These are phyloP conservation scores for Trichopus zeylanicus DNA, from an alignment of 116 monocot genomes.

Conservation along the genomic window DNA sequence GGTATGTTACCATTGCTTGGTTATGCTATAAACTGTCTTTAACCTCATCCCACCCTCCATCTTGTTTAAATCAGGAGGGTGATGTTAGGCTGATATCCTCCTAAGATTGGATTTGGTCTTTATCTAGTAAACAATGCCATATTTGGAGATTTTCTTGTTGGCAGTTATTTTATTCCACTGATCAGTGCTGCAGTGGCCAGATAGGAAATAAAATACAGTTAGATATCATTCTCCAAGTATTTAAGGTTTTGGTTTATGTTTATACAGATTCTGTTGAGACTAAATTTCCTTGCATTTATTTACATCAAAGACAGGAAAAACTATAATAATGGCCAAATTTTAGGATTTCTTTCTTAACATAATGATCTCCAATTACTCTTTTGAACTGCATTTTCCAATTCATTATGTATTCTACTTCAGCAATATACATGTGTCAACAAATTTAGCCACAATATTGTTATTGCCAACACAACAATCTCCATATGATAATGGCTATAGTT, in stretches of 20 bases:
- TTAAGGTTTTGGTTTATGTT: background rate
- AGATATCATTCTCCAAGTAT: background rate
- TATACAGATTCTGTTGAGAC: background rate
- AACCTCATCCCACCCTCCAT: too few relatives aligned
- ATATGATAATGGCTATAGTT: background rate
- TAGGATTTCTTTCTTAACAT: background rate
- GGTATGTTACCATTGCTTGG: conserved; percentile 25
- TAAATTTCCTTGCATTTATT: background rate
- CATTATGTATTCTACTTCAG: too few relatives aligned
- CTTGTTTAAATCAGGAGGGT: too few relatives aligned
- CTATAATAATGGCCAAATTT: background rate
- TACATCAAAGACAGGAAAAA: background rate
- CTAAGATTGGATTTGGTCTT: too few relatives aligned
- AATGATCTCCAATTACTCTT: background rate
- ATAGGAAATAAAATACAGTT: too few relatives aligned
- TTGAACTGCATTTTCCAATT: too few relatives aligned
- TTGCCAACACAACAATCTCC: background rate
- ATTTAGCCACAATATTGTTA: background rate
- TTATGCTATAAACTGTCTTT: too few relatives aligned
- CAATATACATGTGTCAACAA: too few relatives aligned
- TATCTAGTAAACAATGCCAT: too few relatives aligned
- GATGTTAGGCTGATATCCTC: too few relatives aligned
- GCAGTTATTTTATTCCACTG: too few relatives aligned
- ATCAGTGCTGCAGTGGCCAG: background rate
- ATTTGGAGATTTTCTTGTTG: too few relatives aligned